Evolutionary conservation across 2,329 filamentous ascomycete species (phyloP).

Genomic region (Penicillium sp.): DNA sequence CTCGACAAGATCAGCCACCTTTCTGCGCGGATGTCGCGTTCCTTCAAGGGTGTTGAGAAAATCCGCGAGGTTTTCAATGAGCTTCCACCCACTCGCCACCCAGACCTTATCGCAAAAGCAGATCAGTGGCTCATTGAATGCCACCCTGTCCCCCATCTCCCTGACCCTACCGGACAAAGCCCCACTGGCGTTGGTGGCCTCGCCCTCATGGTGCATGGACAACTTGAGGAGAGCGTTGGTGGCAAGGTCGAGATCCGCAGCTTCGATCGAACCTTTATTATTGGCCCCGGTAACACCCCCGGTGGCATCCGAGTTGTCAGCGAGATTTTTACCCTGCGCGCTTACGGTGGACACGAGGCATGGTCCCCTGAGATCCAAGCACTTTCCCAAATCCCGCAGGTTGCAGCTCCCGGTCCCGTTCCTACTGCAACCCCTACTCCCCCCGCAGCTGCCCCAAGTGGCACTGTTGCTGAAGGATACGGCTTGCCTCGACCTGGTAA

Average conservation of each 20-base stretch:
- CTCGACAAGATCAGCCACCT: conserved; percentile 65
- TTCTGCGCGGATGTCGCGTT: conserved; percentile 61
- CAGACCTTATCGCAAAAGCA: conserved; percentile 63
- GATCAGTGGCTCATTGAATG: conserved; percentile 82
- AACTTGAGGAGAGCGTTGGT: conserved; percentile 71
- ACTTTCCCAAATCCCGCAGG: conserved; percentile 29
- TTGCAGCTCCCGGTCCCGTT: conserved; percentile 11
- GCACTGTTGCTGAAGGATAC: conserved; percentile 37
- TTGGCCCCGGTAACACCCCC: conserved; percentile 69
- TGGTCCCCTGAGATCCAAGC: conserved; percentile 46
- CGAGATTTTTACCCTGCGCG: conserved; percentile 72
- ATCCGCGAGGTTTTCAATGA: conserved; percentile 68
- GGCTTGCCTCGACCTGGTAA: conserved; percentile 45
- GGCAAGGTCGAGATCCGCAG: conserved; percentile 64
- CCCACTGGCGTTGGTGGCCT: conserved; percentile 71
- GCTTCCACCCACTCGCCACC: conserved; percentile 72
- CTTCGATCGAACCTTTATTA: conserved; percentile 77
- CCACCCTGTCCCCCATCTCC: conserved; percentile 67
- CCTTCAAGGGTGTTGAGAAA: conserved; percentile 61
- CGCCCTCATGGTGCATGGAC: conserved; percentile 74
- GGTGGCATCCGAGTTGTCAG: conserved; percentile 71
- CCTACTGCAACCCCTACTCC: conserved; percentile 13
- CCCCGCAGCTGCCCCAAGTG: conserved; percentile 21
- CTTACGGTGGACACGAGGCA: conserved; percentile 59
- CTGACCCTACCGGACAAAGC: conserved; percentile 65